Evolutionary conservation across 164 flowering plant species (phyloP), one percentile per base, ranked within the genome.

Genomic region (Umbellularia californica): DNA sequence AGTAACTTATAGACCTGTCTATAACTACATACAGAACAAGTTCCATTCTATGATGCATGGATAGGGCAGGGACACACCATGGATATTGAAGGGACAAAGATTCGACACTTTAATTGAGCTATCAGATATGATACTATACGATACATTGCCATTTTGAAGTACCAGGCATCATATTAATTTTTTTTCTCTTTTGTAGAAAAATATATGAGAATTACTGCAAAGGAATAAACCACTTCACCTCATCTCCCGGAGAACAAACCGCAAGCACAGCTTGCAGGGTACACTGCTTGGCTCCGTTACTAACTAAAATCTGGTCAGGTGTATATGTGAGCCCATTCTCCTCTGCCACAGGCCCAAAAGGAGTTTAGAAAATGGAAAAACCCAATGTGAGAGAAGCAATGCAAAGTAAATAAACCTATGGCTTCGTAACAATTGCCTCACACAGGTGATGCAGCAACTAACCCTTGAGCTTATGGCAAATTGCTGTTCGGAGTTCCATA

Each of bases 201-300:
- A 41, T 41, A 25, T 7, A 2, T 25, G 22, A 25, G 17, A 66
- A 67, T 28, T 3, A 30, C 15, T 67, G 17, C 14, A 24, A 50
- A 71, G 64, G 35, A 24, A 13, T 10, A 28, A 52, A 50, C 20
- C 27, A 20, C 20, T 23, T 84, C 70, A 92, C 98, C 98, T 95
- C 97, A 85, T 95, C 98, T 50, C 96, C 96, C 7, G 98, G 99
- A 17, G 97, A 87, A 78, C 98, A 95, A 77, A 95, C 96, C 5
- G 98, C 97, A 70, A 90, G 85, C 25, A 90, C 84, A 30, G 96
- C 95, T 81, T 95, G 98, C 75, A 87, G 35, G 75, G 87, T 85
- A 74, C 89, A 79, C 78, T 95, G 99, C 81, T 95, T 93, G 69
- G 99, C 97, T 70, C 98, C 99, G 85, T 93, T 93, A 80, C 98